phyloP scores from a whole-genome alignment of 805 yeast species.

The Kazachstania africana region DNA sequence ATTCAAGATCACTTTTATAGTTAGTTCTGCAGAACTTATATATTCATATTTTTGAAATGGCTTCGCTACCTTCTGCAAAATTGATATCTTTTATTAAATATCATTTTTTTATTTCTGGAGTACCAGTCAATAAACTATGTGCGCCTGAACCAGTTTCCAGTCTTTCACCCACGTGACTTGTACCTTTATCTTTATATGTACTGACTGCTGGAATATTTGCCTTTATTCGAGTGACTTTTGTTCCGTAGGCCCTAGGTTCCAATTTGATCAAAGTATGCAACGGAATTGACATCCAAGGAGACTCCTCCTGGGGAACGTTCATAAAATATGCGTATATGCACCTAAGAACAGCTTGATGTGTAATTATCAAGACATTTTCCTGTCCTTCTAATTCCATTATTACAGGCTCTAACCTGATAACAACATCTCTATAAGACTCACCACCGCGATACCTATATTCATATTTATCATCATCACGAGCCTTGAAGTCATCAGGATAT shows the following conservation, averaged over 20 bases:
- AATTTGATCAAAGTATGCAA: constrained; percentile 86
- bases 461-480: constrained; percentile 90
- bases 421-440: constrained; percentile 92
- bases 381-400: constrained; percentile 97
- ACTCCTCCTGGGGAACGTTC: constrained; percentile 95
- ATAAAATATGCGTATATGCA: constrained; percentile 96
- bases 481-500: constrained; percentile 90
- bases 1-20: too few species aligned
- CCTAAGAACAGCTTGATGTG: constrained; percentile 94
- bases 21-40: too few species aligned
- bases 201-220: constrained; percentile 97
- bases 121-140: constrained; percentile 11
- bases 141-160: constrained; percentile 5
- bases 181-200: constrained; percentile 92
- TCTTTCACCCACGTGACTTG: constrained; percentile 39
- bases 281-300: constrained; percentile 99
- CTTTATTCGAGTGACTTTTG: constrained; percentile 77
- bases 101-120: constrained; percentile 5
- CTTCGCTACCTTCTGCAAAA: too few species aligned
- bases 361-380: constrained; percentile 87
- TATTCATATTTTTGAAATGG: too few species aligned
- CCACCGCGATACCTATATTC: constrained; percentile 96
- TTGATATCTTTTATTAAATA: too few species aligned
- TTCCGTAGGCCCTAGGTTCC: constrained; percentile 91
- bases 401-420: constrained; percentile 88